These are phyloP conservation scores for Cryphonectria radicalis DNA, from an alignment of 2,329 filamentous ascomycete genomes.

Conservation along the genomic window DNA sequence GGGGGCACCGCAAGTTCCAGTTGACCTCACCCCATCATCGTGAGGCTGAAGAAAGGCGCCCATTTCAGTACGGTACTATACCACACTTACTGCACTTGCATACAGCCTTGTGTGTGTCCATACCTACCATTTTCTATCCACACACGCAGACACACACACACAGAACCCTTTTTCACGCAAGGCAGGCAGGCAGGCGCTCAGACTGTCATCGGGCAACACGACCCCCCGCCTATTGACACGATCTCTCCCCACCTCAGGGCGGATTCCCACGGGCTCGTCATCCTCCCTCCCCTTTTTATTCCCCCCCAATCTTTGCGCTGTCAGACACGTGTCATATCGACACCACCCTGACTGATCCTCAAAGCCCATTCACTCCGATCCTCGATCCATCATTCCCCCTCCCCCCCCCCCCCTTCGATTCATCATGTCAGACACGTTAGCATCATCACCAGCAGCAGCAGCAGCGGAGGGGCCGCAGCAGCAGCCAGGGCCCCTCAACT, in stretches of 20 bases:
- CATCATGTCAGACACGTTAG: constrained; percentile 4
- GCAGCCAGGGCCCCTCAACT: constrained; percentile 70
- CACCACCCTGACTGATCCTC: not conserved
- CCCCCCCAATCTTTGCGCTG: not conserved
- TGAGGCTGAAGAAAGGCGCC: not conserved
- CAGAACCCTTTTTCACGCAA: not conserved
- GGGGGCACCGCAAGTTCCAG: not conserved
- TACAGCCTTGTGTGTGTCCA: not conserved
- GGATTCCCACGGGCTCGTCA: not conserved
- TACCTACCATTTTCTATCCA: not conserved
- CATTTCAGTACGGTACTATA: not conserved
- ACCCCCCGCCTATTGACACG: not conserved
- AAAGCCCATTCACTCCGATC: not conserved
- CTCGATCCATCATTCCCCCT: not conserved
- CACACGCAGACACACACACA: not conserved
- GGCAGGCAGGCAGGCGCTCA: not conserved
- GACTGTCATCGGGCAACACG: not conserved
- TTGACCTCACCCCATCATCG: constrained; percentile 3
- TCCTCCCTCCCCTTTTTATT: not conserved
- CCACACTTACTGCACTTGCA: no score
- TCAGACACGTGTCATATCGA: constrained; percentile 4
- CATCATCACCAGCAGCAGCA: not conserved
- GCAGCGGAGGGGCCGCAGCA: constrained; percentile 22
- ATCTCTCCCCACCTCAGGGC: constrained; percentile 1
- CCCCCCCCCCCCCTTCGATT: no score